Conservation (phyloP, 495 filamentous ascomycete genomes). For the Talaromyces nanjingensis region DNA sequence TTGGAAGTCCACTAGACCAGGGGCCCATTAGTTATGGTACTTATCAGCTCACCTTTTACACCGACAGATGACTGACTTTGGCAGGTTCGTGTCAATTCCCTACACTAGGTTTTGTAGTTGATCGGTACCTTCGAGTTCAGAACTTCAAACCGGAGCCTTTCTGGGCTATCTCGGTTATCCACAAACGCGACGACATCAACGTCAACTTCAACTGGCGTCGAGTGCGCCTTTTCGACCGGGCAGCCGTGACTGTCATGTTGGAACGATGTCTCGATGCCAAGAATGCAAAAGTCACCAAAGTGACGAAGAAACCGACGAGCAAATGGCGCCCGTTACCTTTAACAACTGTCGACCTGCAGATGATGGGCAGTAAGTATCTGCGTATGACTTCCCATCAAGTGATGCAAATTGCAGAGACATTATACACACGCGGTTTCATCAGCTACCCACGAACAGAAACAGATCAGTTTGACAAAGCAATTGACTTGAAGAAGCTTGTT, state of each 20-base stretch:
- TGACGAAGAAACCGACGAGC: slow-evolving; percentile 82
- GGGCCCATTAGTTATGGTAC: slow-evolving; percentile 81
- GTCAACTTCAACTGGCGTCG: slow-evolving; percentile 84
- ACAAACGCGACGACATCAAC: slow-evolving; percentile 66
- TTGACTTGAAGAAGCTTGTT: slow-evolving; percentile 73
- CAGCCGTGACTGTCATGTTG: slow-evolving; percentile 71
- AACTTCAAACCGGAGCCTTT: slow-evolving; percentile 92
- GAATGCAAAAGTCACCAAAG: slow-evolving; percentile 69
- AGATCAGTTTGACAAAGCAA: slow-evolving; percentile 87
- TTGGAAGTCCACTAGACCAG: slow-evolving; percentile 55
- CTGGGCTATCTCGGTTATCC: slow-evolving; percentile 84
- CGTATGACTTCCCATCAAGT: slow-evolving; percentile 78
- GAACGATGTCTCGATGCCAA: slow-evolving; percentile 78
- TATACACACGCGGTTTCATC: slow-evolving; percentile 93
- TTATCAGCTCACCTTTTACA: neutral
- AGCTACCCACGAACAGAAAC: slow-evolving; percentile 97
- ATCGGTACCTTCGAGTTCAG: slow-evolving; percentile 83
- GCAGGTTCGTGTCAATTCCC: slow-evolving; percentile 94
- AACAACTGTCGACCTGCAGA: slow-evolving; percentile 98
- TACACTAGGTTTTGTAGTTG: slow-evolving; percentile 93
- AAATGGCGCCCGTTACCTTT: slow-evolving; percentile 92
- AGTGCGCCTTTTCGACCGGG: slow-evolving; percentile 79
- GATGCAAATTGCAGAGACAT: slow-evolving; percentile 82
- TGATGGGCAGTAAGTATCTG: slow-evolving; percentile 82
- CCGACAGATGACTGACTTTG: slow-evolving; percentile 14